phyloP scores from a whole-genome alignment of 78 protist species.

The Salpingoeca rosetta region DNA sequence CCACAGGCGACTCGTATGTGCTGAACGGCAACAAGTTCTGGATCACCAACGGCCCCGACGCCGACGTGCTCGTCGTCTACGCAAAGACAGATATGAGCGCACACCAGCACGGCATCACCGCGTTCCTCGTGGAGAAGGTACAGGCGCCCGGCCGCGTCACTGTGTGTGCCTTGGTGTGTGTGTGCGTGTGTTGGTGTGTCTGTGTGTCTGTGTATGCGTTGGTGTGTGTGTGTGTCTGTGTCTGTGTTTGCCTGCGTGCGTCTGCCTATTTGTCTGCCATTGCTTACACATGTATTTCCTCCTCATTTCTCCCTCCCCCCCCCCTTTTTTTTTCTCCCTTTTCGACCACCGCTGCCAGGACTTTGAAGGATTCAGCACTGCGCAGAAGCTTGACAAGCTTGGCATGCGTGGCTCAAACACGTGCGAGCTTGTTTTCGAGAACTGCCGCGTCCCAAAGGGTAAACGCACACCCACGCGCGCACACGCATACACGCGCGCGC shows the following conservation, averaged over 20 bases:
- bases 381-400: slow-evolving; percentile 82
- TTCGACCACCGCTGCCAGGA: slow-evolving; percentile 37
- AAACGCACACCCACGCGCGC: too few relatives aligned
- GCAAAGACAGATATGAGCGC: slow-evolving; percentile 66
- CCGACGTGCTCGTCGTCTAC: slow-evolving; percentile 77
- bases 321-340: background rate
- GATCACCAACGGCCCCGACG: slow-evolving; percentile 85
- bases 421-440: slow-evolving; percentile 55
- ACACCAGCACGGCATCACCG: slow-evolving; percentile 83
- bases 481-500: too few relatives aligned
- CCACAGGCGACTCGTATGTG: slow-evolving; percentile 49
- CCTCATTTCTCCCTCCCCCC: too few relatives aligned
- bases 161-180: too few relatives aligned
- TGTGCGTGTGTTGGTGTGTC: slow-evolving; percentile 37
- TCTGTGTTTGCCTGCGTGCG: background rate
- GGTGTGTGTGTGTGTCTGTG: background rate
- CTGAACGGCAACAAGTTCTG: slow-evolving; percentile 82
- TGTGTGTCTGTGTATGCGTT: background rate
- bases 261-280: too few relatives aligned
- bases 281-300: too few relatives aligned
- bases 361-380: slow-evolving; percentile 73
- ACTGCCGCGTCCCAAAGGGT: slow-evolving; percentile 21
- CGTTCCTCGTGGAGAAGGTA: slow-evolving; percentile 70
- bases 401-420: slow-evolving; percentile 94
- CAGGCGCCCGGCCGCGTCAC: too few relatives aligned